These are phyloP conservation scores for Fonsecaea erecta DNA, from an alignment of 2,329 filamentous ascomycete species.

Conservation along the genomic window DNA sequence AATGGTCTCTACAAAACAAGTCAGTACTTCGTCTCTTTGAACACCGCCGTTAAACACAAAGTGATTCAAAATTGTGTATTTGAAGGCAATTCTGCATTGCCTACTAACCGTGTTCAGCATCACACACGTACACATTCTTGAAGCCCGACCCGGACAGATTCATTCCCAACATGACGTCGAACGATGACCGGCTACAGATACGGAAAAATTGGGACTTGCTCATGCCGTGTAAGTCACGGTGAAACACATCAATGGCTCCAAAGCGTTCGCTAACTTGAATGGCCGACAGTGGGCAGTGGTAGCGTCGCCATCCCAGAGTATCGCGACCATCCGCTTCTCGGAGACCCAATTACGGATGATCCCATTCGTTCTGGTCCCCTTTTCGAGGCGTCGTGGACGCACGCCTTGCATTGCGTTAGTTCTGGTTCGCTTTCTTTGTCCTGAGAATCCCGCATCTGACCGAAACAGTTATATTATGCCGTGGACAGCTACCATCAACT, in stretches of 20 bases:
- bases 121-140: conserved; percentile 40
- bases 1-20: conserved; percentile 43
- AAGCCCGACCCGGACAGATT: conserved; percentile 41
- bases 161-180: conserved; percentile 42
- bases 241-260: neutral
- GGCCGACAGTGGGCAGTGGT: conserved; percentile 39
- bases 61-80: neutral
- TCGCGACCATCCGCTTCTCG: conserved; percentile 41
- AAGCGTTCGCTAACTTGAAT: neutral
- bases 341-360: conserved; percentile 42
- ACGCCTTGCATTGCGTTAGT: conserved; percentile 41
- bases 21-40: conserved; percentile 29
- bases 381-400: conserved; percentile 44
- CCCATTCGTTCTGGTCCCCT: conserved; percentile 40
- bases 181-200: conserved; percentile 41
- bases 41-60: neutral
- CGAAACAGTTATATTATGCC: conserved; percentile 38
- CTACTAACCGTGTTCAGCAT: conserved; percentile 16
- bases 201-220: conserved; percentile 43
- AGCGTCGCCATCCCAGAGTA: conserved; percentile 42
- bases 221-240: conserved; percentile 38
- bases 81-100: neutral
- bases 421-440: neutral
- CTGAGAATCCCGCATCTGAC: neutral
- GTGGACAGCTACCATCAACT: conserved; percentile 45